phyloP scores from a whole-genome alignment of 805 yeast genomes.

The Zygosaccharomyces rouxii region DNA sequence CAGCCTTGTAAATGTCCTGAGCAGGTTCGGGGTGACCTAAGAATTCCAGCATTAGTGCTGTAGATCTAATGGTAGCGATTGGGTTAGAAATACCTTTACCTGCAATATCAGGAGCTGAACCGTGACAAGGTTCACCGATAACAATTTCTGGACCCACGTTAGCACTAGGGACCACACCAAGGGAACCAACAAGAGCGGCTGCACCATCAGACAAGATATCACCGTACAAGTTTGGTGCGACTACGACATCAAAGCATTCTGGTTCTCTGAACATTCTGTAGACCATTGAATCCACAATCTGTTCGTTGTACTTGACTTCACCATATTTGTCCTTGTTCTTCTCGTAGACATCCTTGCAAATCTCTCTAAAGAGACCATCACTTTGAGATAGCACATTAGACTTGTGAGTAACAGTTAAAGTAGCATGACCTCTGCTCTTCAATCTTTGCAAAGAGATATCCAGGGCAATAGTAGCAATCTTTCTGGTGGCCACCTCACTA shows the following conservation, averaged over 20 bases:
- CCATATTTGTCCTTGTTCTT: constrained; percentile 55
- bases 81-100: constrained; percentile 95
- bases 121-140: constrained; percentile 99
- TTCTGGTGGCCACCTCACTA: constrained; percentile 77
- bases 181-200: constrained; percentile 94
- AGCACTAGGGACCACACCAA: constrained; percentile 97
- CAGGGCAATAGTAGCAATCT: constrained; percentile 85
- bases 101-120: constrained; percentile 97
- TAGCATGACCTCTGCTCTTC: constrained; percentile 57
- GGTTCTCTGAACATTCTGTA: constrained; percentile 99
- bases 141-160: constrained; percentile 95
- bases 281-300: constrained; percentile 98
- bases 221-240: constrained; percentile 97
- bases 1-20: constrained; percentile 87
- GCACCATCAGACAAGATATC: constrained; percentile 97
- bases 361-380: constrained; percentile 95
- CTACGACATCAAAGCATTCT: constrained; percentile 93
- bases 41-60: constrained; percentile 96
- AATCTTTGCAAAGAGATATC: constrained; percentile 91
- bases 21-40: constrained; percentile 89
- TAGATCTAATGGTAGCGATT: constrained; percentile 94
- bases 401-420: constrained; percentile 89
- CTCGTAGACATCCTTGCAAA: constrained; percentile 45
- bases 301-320: constrained; percentile 74
- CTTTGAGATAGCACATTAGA: constrained; percentile 89